Evolutionary conservation across 2,329 filamentous ascomycete species (phyloP).

Genomic region (Magnaporthiopsis poae): DNA sequence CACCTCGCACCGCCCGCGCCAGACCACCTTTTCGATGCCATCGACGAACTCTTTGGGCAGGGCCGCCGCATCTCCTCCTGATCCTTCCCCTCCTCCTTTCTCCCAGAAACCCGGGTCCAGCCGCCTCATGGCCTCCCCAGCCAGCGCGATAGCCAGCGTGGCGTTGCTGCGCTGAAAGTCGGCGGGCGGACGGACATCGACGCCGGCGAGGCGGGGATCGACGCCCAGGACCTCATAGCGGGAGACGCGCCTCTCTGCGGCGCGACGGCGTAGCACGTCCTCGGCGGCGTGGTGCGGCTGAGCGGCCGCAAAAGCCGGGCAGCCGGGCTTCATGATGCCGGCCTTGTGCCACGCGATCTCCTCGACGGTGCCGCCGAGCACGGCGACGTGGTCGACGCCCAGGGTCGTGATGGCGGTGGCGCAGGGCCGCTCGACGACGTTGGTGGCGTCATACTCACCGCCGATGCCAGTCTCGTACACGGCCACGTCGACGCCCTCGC

Average conservation of each 20-base stretch:
- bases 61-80: conserved; percentile 11
- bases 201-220: conserved; percentile 8
- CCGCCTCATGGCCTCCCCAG: conserved; percentile 32
- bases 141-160: conserved; percentile 25
- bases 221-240: conserved; percentile 13
- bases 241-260: conserved; percentile 34
- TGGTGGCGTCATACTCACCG: conserved; percentile 56
- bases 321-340: conserved; percentile 56
- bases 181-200: conserved; percentile 13
- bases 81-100: background rate
- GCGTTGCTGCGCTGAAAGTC: conserved; percentile 17
- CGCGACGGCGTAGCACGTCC: conserved; percentile 41
- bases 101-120: conserved; percentile 23
- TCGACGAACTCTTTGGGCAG: conserved; percentile 47
- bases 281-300: conserved; percentile 43
- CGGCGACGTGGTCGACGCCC: conserved; percentile 58
- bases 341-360: conserved; percentile 67
- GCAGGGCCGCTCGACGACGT: conserved; percentile 39
- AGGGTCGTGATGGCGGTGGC: conserved; percentile 37
- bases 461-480: conserved; percentile 60
- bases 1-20: conserved; percentile 70
- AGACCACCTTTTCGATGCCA: conserved; percentile 57
- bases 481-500: conserved; percentile 51
- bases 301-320: conserved; percentile 42
- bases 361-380: conserved; percentile 52